A percentile compares a stretch with the other conserved stretches of the same genome.
Conservation (phyloP, 1,139 yeast genomes). For the Taphrina confusa region DNA sequence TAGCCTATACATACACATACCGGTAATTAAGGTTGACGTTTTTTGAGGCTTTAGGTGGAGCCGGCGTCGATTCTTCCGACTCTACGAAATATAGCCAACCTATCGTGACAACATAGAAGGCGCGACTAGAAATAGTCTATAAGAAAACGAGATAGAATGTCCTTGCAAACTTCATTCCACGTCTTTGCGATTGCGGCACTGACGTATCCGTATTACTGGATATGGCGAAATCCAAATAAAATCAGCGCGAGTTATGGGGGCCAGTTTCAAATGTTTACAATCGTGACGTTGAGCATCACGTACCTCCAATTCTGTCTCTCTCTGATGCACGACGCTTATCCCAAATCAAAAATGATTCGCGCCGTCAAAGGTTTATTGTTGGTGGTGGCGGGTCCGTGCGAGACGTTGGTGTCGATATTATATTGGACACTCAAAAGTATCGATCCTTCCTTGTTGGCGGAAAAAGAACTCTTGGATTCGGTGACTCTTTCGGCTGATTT, state of each 20-base stretch:
- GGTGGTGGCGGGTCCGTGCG: constrained; percentile 26
- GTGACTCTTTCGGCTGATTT: constrained; percentile 25
- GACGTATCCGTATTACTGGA: constrained; percentile 25
- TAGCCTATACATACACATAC: no score
- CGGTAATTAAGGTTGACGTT: no score
- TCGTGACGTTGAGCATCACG: constrained; percentile 22
- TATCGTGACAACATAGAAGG: no score
- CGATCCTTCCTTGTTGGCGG: constrained; percentile 14
- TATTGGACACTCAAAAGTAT: constrained; percentile 15
- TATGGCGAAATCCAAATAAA: constrained; percentile 4
- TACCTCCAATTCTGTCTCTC: constrained; percentile 16
- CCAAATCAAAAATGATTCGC: neutral
- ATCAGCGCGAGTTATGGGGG: constrained; percentile 15
- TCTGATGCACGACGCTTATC: neutral
- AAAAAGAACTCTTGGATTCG: constrained; percentile 5
- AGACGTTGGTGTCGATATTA: constrained; percentile 10
- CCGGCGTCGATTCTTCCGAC: no score
- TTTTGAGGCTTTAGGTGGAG: no score
- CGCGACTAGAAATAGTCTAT: no score
- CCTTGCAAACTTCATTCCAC: constrained; percentile 9
- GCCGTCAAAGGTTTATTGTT: neutral
- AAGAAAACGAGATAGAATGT: no score
- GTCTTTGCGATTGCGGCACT: constrained; percentile 13
- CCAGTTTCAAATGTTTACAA: constrained; percentile 31
- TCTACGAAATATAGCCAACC: no score